Evolutionary conservation across 1,284 basidiomycete species (phyloP).

Genomic region (Serendipita sp.): DNA sequence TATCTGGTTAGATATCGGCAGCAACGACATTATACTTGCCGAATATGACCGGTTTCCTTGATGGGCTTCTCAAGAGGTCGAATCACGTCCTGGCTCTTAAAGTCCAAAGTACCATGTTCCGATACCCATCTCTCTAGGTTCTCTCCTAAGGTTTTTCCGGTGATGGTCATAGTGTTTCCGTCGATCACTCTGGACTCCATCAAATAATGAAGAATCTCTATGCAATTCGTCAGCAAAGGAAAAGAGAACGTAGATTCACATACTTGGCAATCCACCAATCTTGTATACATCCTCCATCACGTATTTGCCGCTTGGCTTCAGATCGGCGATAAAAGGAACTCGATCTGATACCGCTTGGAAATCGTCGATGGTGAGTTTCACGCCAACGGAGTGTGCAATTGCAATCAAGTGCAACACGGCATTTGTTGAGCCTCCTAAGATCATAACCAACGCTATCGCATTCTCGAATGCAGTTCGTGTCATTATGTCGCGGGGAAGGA

Average conservation of each 20-base stretch:
- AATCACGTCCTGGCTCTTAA: conserved; percentile 61
- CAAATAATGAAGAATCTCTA: conserved; percentile 72
- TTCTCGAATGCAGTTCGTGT: conserved; percentile 91
- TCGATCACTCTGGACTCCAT: conserved; percentile 72
- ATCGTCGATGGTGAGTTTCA: conserved; percentile 71
- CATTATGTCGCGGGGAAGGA: conserved; percentile 92
- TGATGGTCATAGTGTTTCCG: conserved; percentile 77
- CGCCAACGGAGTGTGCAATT: conserved; percentile 76
- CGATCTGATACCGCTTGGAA: conserved; percentile 77
- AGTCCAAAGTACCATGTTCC: conserved; percentile 58
- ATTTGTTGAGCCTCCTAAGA: conserved; percentile 87
- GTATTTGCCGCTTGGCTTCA: conserved; percentile 84
- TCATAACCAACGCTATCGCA: conserved; percentile 90
- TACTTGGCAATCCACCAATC: conserved; percentile 78
- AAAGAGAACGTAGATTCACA: conserved; percentile 18
- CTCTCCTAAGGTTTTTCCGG: conserved; percentile 75
- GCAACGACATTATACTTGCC: conserved; percentile 31
- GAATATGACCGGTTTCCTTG: conserved; percentile 75
- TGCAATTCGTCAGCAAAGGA: conserved; percentile 8
- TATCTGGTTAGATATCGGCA: conserved; percentile 6
- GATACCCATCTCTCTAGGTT: conserved; percentile 77
- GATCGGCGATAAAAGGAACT: conserved; percentile 76
- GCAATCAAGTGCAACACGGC: conserved; percentile 85
- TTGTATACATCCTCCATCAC: conserved; percentile 84
- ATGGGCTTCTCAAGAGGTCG: conserved; percentile 75